Base-by-base conservation (phyloP, 2,329 filamentous ascomycete species). In the Cladosporium austrohemisphaericum region DNA sequence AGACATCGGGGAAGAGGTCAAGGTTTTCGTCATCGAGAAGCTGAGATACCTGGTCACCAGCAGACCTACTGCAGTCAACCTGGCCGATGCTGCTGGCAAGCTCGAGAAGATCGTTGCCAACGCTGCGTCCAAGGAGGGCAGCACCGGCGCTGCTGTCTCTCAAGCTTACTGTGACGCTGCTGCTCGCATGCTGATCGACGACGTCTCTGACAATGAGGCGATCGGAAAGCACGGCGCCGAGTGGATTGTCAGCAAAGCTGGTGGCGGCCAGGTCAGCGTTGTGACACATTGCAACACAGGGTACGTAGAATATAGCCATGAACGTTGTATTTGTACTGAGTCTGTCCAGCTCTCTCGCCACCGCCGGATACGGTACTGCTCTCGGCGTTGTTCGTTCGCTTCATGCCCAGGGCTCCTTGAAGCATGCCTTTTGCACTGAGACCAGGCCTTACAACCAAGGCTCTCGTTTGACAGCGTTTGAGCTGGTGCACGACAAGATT, bases 201-300 rank as follows among this genome's bases (percentile, higher is more conserved):
- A 98, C 68, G 83, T 95, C 33, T 75, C 84, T 57, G 93, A 93
- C 58, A 98, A 98, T 68, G 77, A 87, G 55, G 79, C 80, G 20
- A 97, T 98, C 65, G 93, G 93, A 41, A 77, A 82, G 52, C 76
- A 86, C 65, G 93, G 93, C 31, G 88, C 90, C 0, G 77, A 83
- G 56, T 98, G 93, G 88, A 84, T 98, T 26, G 70, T 81, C 50
- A 81, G 88, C 59, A 62, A 69, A 38, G 76, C 65, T 65, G 76
- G 55, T 66, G 77, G 56, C 61, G 75, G 65, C 61, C 74, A 76
- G 56, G 72, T 95, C 40, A 88, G 88, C n/a, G 85, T 98, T 35
- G 72, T 98, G 57, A 98, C 93, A 9, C 94, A 98, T 70, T 98
- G 93, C 76, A 98, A 98, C 69, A 98, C 93, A 18, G 93, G 93